Base-by-base conservation (phyloP, 768 basidiomycete species). In the Serendipita indica region DNA sequence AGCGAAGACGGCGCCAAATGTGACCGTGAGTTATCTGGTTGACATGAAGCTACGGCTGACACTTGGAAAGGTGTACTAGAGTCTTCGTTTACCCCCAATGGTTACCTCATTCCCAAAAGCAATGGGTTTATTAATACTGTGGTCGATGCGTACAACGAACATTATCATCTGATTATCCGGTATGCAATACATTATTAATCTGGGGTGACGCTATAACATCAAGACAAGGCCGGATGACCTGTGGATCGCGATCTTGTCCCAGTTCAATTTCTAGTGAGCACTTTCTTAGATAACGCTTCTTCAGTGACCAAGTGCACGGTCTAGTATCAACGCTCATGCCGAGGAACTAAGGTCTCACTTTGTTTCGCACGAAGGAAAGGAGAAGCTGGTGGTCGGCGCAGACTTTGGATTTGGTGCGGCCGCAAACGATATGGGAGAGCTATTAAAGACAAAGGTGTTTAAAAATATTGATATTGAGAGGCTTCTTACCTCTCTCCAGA, bases 181-280 rank as follows among this genome's bases (percentile, higher is more conserved):
- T 54, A 37, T 37, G n/a, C 35, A 37, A 10, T 10, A 10, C n/a
- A n/a, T 10, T n/a, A 37, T 37, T 37, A 37, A 10, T 10, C 35
- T 37, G 10, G 35, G n/a, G 35, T 10, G n/a, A 37, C n/a, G 35
- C 10, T 10, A n/a, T 10, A n/a, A 10, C n/a, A 37, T 10, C 35
- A 10, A n/a, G 10, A 14, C 6, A 16, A 57, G 52, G 5, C 77
- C 77, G 3, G 77, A 79, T 57, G 77, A 79, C 63, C 69, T 78
- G 33, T 78, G 77, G 74, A 65, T 72, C 2, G 70, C 73, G 0
- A 74, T 76, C 41, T 61, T 74, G 3, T 64, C 62, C 27, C 73
- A 74, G 46, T 63, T 73, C 60, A 72, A 66, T 57, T 66, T 71
- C 61, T 73, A 63, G 60, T 61, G 18, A 22, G 49, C 4, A 14